Conservation (phyloP, 345 rosid species). For the Eucalyptus victrix region DNA sequence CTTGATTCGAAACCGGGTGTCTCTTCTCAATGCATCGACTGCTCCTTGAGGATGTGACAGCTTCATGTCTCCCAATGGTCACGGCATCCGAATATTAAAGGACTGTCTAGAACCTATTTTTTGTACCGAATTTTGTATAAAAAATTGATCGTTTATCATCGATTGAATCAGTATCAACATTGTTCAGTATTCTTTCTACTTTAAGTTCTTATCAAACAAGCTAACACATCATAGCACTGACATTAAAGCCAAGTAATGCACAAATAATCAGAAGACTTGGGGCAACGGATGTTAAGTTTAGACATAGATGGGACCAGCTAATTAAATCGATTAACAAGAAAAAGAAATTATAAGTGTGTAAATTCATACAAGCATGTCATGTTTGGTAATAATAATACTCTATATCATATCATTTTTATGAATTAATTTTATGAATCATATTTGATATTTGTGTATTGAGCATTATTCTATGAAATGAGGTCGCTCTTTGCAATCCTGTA, state of each 20-base stretch:
- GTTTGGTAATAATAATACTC: not conserved
- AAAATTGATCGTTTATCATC: not conserved
- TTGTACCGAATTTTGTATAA: not conserved
- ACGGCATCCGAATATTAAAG: not conserved
- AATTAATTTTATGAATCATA: not conserved
- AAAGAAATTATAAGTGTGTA: not conserved
- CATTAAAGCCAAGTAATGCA: not conserved
- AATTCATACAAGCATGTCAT: not conserved
- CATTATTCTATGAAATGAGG: not conserved
- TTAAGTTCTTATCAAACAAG: not conserved
- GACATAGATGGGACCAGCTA: not conserved
- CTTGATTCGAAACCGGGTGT: slow-evolving; percentile 44
- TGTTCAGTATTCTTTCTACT: not conserved
- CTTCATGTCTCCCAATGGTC: slow-evolving; percentile 13
- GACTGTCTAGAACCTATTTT: not conserved
- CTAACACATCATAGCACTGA: not conserved
- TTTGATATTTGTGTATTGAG: not conserved
- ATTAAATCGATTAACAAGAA: not conserved
- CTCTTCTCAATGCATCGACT: slow-evolving; percentile 27
- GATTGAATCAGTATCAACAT: not conserved
- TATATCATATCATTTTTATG: not conserved
- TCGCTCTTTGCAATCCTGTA: not conserved
- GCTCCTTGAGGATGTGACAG: not conserved
- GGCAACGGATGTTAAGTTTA: not conserved
- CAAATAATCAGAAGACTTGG: not conserved